Base-by-base conservation (phyloP, 768 basidiomycete species). In the Baorangia bicolor region DNA sequence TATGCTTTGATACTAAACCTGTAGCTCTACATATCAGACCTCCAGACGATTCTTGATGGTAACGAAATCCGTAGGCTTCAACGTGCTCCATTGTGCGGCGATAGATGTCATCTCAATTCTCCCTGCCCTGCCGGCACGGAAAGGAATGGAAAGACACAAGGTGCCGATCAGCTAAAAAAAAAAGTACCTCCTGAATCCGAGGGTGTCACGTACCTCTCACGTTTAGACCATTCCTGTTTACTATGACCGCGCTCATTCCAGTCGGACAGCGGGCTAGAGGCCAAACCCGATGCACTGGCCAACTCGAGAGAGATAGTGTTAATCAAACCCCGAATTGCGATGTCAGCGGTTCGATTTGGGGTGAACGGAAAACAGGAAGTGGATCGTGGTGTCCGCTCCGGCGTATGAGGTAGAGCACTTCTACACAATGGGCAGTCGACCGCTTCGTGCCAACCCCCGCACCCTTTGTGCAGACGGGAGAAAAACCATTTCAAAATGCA, bases 401-500 rank as follows among this genome's bases (percentile, higher is more conserved):
- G 78, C 14, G 81, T 82, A 49, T 77, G 74, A 48, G 76, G 76
- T 54, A 87, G 72, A 38, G 75, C 54, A 52, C 77, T 78, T 62
- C 84, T 84, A 69, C 86, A 88, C 55, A 87, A 77, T 34, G 86
- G 87, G 68, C 85, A 88, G 60, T 84, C 81, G 40, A 87, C 83
- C 13, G 78, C 66, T 62, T 85, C 81, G 57, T 87, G 87, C 87
- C 87, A 89, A 31, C 74, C 73, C 28, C 85, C 85, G 64, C 87
- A 88, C 1, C 73, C 75, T 44, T 73, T 74, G 69, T 88, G 86
- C 28, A 87, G 70, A 45, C 81, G 81, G 62, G 85, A 83, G 74
- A 87, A 87, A 70, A 83, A 82, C 83, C 85, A 86, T 63, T 81
- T 82, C 30, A 88, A 68, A 57, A 86, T 83, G 69, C 85, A 87